A percentile compares a stretch with the other conserved stretches of the same genome.
phyloP scores from a whole-genome alignment of 768 basidiomycete species.

The Lentinus brumalis region DNA sequence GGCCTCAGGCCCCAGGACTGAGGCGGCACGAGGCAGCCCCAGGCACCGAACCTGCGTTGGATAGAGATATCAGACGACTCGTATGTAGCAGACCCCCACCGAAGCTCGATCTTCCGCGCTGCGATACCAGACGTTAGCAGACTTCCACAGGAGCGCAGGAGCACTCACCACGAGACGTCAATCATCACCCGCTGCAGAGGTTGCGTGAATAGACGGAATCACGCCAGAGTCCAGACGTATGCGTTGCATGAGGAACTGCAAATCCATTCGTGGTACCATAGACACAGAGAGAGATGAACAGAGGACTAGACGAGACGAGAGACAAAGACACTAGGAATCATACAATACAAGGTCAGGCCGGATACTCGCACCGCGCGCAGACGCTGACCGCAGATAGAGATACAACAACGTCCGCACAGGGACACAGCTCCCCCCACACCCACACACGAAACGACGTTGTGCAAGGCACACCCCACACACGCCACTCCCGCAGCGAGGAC shows the following conservation, averaged over 20 bases:
- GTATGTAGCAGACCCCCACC: too few relatives aligned
- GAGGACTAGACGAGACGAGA: neutral
- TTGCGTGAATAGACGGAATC: too few relatives aligned
- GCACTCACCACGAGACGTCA: too few relatives aligned
- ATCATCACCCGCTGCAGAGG: too few relatives aligned
- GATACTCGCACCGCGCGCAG: constrained; percentile 8
- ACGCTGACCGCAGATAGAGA: constrained; percentile 8
- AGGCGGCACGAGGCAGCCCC: too few relatives aligned
- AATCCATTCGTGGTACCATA: constrained; percentile 7
- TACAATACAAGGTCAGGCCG: constrained; percentile 21
- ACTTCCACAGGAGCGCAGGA: too few relatives aligned
- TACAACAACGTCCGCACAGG: constrained; percentile 14
- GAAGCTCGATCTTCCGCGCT: too few relatives aligned
- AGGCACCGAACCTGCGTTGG: too few relatives aligned
- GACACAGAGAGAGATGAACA: neutral
- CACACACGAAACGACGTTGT: neutral
- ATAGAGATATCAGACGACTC: too few relatives aligned
- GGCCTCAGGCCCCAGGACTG: too few relatives aligned
- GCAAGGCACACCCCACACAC: neutral
- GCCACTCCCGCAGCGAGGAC: neutral
- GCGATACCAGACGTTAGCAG: too few relatives aligned
- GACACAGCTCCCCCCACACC: neutral
- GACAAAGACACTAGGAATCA: constrained; percentile 13
- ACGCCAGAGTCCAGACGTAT: neutral
- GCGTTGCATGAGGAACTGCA: neutral